A percentile compares a stretch with the other conserved stretches of the same genome.
These are phyloP conservation scores for Epichloe elymi DNA, from an alignment of 2,329 filamentous ascomycete genomes.

Conservation along the genomic window DNA sequence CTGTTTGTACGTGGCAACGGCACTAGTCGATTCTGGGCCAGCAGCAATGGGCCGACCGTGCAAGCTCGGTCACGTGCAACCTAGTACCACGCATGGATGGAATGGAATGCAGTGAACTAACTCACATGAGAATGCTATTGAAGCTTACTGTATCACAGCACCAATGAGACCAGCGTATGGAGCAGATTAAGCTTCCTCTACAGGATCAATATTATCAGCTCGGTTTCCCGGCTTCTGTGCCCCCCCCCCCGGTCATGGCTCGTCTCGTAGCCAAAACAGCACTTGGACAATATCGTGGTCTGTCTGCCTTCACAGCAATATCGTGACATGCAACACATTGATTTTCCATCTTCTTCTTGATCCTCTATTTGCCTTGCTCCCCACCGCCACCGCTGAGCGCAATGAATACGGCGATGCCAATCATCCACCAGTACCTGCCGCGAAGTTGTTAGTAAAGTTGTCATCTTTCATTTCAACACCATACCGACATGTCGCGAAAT, in stretches of 20 bases:
- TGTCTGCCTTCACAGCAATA: not conserved
- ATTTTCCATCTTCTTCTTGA: not conserved
- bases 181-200: too few relatives aligned
- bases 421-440: constrained; percentile 53
- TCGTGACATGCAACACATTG: constrained; percentile 8
- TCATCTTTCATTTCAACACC: not conserved
- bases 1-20: constrained; percentile 17
- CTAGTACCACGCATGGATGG: too few relatives aligned
- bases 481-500: not conserved
- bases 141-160: too few relatives aligned
- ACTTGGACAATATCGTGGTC: not conserved
- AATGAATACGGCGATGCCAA: constrained; percentile 40
- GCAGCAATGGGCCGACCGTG: constrained; percentile 4
- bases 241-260: not conserved
- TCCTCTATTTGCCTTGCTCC: constrained; percentile 30
- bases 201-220: too few relatives aligned
- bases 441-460: constrained; percentile 19
- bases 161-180: too few relatives aligned
- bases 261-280: not conserved
- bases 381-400: constrained; percentile 36
- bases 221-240: too few relatives aligned
- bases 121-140: too few relatives aligned
- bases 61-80: constrained; percentile 8
- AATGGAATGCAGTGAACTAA: too few relatives aligned
- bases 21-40: constrained; percentile 15